Evolutionary conservation across 2,329 filamentous ascomycete species (phyloP).

Genomic region (Penicillium glabrum): DNA sequence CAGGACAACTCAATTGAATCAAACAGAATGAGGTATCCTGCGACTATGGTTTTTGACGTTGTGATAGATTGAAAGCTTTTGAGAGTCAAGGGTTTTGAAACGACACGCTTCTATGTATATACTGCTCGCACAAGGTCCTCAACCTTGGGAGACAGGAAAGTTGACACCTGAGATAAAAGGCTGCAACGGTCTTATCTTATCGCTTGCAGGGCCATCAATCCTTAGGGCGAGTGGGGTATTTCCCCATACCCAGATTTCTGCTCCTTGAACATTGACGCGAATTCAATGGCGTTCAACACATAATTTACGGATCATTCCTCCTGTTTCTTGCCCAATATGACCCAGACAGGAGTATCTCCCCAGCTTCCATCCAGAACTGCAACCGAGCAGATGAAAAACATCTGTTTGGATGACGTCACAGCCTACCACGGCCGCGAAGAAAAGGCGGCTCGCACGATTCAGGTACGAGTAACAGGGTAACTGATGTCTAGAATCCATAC

Average conservation of each 20-base stretch:
- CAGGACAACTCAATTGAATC: background rate
- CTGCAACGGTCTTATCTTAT: background rate
- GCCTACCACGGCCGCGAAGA: conserved; percentile 1
- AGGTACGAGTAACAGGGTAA: conserved; percentile 11
- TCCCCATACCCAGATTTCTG: background rate
- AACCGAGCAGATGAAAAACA: background rate
- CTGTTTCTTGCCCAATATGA: background rate
- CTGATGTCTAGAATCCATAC: background rate
- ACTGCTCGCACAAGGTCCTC: background rate
- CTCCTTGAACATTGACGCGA: background rate
- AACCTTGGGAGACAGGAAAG: background rate
- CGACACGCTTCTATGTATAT: background rate
- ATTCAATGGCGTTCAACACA: background rate
- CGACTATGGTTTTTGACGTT: background rate
- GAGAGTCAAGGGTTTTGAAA: background rate
- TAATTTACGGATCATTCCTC: background rate
- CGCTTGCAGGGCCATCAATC: background rate
- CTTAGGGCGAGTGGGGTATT: background rate
- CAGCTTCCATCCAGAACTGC: background rate
- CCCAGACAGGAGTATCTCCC: background rate
- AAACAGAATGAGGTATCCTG: too few species aligned
- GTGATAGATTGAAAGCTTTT: background rate
- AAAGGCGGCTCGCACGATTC: conserved; percentile 17
- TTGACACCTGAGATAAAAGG: background rate
- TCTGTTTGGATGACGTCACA: conserved; percentile 18